Evolutionary conservation across 2,329 filamentous ascomycete species (phyloP).

Genomic region (Ramularia collo-cygni): DNA sequence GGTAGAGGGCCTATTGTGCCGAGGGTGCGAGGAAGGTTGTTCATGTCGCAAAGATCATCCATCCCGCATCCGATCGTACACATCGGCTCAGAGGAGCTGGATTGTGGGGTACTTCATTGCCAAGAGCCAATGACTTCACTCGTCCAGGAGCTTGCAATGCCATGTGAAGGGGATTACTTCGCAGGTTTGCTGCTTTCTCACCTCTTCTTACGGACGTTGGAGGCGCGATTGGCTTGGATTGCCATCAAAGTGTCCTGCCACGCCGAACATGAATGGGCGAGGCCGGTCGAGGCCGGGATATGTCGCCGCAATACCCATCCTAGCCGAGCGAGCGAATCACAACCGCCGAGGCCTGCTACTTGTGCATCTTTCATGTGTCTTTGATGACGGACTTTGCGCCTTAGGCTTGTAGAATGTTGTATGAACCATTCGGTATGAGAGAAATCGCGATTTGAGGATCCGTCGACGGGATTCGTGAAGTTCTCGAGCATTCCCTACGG

Average conservation of each 20-base stretch:
- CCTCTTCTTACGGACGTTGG: slow-evolving; percentile 3
- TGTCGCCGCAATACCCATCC: slow-evolving; percentile 11
- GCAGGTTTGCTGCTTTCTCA: no score
- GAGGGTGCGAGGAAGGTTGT: no score
- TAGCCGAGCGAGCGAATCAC: slow-evolving; percentile 9
- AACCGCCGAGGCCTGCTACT: no score
- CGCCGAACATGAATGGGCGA: slow-evolving; percentile 2
- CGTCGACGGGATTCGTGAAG: no score
- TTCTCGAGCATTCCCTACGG: no score
- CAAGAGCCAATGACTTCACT: slow-evolving; percentile 3
- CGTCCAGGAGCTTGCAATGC: background rate
- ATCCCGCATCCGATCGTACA: slow-evolving; percentile 3
- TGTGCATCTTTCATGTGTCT: no score
- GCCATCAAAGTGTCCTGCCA: slow-evolving; percentile 7
- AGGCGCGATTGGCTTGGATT: slow-evolving; percentile 1
- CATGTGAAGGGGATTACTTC: slow-evolving; percentile 7
- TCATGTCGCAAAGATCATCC: no score
- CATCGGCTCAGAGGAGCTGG: slow-evolving; percentile 9
- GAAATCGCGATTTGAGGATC: no score
- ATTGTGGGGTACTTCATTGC: background rate
- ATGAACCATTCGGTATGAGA: no score
- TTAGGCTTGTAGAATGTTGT: no score
- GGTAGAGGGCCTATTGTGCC: slow-evolving; percentile 8
- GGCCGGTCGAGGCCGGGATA: background rate
- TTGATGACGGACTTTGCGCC: no score